Evolutionary conservation across 805 yeast genomes (phyloP), one percentile per base, ranked within the genome.

Genomic region (Tetrapisispora arboricola): DNA sequence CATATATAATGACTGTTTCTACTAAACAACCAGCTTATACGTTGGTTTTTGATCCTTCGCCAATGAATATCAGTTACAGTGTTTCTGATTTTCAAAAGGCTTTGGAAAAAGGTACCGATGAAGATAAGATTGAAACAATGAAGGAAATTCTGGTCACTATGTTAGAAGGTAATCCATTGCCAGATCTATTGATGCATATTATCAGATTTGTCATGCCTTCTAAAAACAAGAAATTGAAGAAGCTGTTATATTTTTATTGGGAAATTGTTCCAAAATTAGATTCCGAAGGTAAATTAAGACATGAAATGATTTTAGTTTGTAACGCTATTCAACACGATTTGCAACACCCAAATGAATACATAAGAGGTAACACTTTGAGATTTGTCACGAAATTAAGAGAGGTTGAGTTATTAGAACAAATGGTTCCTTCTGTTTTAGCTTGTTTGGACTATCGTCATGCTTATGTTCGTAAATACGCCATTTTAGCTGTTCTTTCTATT

Each of bases 151-250:
- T 92, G 50, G 76, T 84, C 44, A 73, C 85, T 39, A 87, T 94
- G 78, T 73, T 92, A 48, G 90, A 85, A 58, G 95, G 96, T 26
- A 94, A 90, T 54, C 78, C 94, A 44, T 71, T 90, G 78, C 94
- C 96, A 15, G 92, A 84, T 44, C 69, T 92, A 50, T 74, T 92
- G 64, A 92, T 92, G 98, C 95, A 88, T 60, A 84, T 92, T 51
- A 90, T 92, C 56, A 80, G 98, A 57, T 94, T 85, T 57, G 90
- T 94, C 44, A 87, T 92, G 96, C 98, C 99, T 13, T 84, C 95
- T 15, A 84, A 73, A 56, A 78, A 80, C 65, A 94, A 92, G 65
- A 84, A 80, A 54, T 76, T 94, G 64, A 92, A 92, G 72, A 92
- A 88, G 64, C 71, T 92, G 58, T 70, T 94, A 48, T 92, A 90